Evolutionary conservation across 371 early-diverging fungal genomes (phyloP), one percentile per base, ranked within the genome.

Genomic region (Smittium culicis): DNA sequence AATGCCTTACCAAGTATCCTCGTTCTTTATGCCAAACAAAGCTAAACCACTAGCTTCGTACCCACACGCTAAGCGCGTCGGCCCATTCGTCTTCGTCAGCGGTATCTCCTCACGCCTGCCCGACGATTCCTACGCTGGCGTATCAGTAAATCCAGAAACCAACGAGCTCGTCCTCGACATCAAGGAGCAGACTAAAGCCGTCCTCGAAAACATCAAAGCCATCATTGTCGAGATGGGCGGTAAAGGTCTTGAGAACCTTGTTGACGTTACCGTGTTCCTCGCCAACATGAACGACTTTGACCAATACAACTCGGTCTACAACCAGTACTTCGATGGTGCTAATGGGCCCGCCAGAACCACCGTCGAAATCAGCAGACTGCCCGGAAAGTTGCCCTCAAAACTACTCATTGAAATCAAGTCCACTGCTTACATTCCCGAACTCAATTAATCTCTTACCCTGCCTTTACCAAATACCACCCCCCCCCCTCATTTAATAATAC

Each of bases 111-210:
- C 73, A 0, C 57, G 81, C 28, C 70, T 74, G 16, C 58, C 67
- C 5, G 81, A 81, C 66, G 78, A 79, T 68, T 75, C 77, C 1
- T 80, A 74, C 72, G 77, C 73, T 16, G 81, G 81, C 67, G 78
- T 76, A 27, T 68, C 66, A 30, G 73, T 71, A 35, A 54, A 61
- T 20, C 67, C 71, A 20, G 79, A 80, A 64, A 80, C 79, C 11
- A 45, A 45, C 8, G 66, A 70, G 25, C 68, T 68, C 28, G 62
- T 64, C 25, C 71, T 79, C 24, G 77, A 79, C 63, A 80, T 80
- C 61, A 55, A 64, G 24, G 66, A 34, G 31, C 80, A 80, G 66
- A 79, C 80, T 1, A 30, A 68, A 8, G 80, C 75, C 16, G 80
- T 80, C 32, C 67, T 80, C 31, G 63, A 79, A 67, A 80, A 80